Conservation (phyloP, 305 asterid genomes). For the Caryopteris hybrid region DNA sequence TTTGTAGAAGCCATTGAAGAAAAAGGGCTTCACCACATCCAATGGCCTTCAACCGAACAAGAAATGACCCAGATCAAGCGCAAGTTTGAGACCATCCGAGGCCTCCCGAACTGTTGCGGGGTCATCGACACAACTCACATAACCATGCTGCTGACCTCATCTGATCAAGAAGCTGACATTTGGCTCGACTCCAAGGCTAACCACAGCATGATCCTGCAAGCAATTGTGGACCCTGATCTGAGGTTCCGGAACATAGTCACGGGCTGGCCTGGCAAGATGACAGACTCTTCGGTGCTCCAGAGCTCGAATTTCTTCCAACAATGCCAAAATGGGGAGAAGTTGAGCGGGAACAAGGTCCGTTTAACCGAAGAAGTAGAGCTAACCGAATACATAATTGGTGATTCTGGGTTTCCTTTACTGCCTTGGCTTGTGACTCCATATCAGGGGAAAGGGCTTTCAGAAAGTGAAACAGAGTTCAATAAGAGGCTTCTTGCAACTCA, state of each 20-base stretch:
- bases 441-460: conserved; percentile 43
- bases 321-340: conserved; percentile 52
- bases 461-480: conserved; percentile 50
- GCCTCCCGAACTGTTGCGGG: conserved; percentile 90
- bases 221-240: conserved; percentile 63
- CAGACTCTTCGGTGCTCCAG: conserved; percentile 44
- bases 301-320: conserved; percentile 49
- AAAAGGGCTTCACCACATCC: conserved; percentile 57
- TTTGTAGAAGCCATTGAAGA: conserved; percentile 87
- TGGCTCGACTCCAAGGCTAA: conserved; percentile 61
- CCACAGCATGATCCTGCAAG: conserved; percentile 89
- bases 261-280: conserved; percentile 85
- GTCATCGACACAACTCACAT: conserved; percentile 73
- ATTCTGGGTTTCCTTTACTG: conserved; percentile 55
- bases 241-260: conserved; percentile 68
- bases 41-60: conserved; percentile 62
- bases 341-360: conserved; percentile 38
- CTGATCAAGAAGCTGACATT: conserved; percentile 55
- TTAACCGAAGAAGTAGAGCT: conserved; percentile 36
- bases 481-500: conserved; percentile 49
- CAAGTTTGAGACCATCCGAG: conserved; percentile 56
- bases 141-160: conserved; percentile 62
- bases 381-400: conserved; percentile 72
- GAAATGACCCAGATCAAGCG: conserved; percentile 40
- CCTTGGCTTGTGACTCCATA: conserved; percentile 92